Conservation (phyloP, 2,329 filamentous ascomycete species). For the Verticillium tricorpus region DNA sequence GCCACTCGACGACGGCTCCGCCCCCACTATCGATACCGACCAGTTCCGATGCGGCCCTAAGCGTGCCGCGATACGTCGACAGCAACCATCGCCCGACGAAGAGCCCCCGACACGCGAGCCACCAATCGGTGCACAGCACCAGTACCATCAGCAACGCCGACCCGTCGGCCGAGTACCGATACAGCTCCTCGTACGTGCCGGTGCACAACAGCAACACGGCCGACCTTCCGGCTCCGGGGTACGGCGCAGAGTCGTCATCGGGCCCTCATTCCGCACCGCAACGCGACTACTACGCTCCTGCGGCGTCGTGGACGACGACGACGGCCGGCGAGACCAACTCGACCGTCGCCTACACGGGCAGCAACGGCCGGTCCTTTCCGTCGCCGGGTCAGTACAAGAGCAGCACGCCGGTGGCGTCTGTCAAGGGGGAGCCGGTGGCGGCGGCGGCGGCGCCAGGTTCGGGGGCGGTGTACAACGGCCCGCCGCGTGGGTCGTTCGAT, state of each 20-base stretch:
- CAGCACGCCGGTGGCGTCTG: slow-evolving; percentile 24
- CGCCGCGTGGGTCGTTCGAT: slow-evolving; percentile 39
- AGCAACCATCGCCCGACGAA: slow-evolving; percentile 50
- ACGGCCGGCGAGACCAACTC: slow-evolving; percentile 42
- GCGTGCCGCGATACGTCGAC: slow-evolving; percentile 54
- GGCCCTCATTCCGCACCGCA: slow-evolving; percentile 22
- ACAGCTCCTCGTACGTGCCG: slow-evolving; percentile 40
- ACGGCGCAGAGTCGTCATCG: slow-evolving; percentile 24
- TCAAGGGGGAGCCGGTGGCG: slow-evolving; percentile 23
- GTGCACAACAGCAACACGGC: slow-evolving; percentile 25
- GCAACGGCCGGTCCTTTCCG: slow-evolving; percentile 43
- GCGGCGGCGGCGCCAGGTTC: slow-evolving; percentile 29
- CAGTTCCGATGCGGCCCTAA: slow-evolving; percentile 39
- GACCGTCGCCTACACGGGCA: slow-evolving; percentile 38
- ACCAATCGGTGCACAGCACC: slow-evolving; percentile 48
- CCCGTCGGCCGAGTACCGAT: slow-evolving; percentile 50
- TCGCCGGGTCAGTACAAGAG: slow-evolving; percentile 46
- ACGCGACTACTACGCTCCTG: slow-evolving; percentile 51
- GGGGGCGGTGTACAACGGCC: slow-evolving; percentile 33
- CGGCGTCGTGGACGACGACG: slow-evolving; percentile 47
- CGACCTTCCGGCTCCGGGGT: slow-evolving; percentile 26
- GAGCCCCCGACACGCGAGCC: slow-evolving; percentile 49
- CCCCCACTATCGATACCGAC: slow-evolving; percentile 34
- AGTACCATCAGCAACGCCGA: slow-evolving; percentile 46
- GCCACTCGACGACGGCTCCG: slow-evolving; percentile 44